phyloP scores from a whole-genome alignment of 192 early-diverging fungal genomes.

The Rhizophagus prolifer region DNA sequence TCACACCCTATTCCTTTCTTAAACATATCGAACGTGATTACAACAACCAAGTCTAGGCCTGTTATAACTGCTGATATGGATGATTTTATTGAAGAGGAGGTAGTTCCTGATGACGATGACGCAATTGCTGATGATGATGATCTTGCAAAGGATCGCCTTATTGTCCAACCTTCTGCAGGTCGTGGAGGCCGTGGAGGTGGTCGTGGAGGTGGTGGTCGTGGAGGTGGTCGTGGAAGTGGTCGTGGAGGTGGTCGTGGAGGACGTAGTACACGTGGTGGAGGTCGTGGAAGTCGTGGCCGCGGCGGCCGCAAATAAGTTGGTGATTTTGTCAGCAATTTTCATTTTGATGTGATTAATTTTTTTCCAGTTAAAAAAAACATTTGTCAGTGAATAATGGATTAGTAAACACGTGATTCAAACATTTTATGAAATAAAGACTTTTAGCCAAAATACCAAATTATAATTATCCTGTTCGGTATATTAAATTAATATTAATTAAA shows the following conservation, averaged over 20 bases:
- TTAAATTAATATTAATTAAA: no score
- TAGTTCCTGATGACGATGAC: conserved; percentile 46
- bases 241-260: neutral
- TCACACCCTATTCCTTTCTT: conserved; percentile 65
- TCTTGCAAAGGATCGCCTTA: conserved; percentile 48
- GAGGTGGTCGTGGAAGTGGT: neutral
- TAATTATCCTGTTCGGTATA: no score
- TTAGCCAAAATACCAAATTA: no score
- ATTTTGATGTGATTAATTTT: no score
- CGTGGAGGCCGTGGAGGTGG: neutral
- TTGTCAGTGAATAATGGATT: no score
- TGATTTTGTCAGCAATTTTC: no score
- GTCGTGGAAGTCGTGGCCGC: no score
- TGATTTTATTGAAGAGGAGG: conserved; percentile 58
- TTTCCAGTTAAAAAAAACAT: no score
- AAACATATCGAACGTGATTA: conserved; percentile 33
- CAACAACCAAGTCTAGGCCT: conserved; percentile 31
- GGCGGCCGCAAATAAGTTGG: no score
- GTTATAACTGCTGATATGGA: conserved; percentile 54
- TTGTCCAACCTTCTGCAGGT: conserved; percentile 29
- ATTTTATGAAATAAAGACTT: no score
- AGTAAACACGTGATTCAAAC: no score
- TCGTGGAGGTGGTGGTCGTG: neutral
- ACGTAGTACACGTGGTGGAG: neutral
- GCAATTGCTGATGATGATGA: conserved; percentile 56